Conservation (phyloP, 1,284 basidiomycete species). For the Fomitopsis schrenkii region DNA sequence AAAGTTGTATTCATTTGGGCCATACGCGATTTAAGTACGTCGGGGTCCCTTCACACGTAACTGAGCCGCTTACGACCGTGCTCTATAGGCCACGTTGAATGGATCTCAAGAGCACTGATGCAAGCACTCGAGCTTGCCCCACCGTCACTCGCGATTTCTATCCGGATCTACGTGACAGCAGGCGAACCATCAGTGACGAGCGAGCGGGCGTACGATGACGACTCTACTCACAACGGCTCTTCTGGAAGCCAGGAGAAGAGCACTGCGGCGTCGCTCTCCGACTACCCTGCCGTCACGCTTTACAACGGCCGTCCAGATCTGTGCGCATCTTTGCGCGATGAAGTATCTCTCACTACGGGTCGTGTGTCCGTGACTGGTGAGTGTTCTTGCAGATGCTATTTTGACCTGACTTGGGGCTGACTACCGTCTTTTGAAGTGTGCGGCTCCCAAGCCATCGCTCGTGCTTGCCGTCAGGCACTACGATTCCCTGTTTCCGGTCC, state of each 20-base stretch:
- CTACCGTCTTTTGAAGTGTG: slow-evolving; percentile 35
- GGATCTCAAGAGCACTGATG: slow-evolving; percentile 34
- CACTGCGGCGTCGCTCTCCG: slow-evolving; percentile 15
- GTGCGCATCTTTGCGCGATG: slow-evolving; percentile 19
- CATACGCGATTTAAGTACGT: slow-evolving; percentile 36
- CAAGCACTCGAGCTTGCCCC: slow-evolving; percentile 29
- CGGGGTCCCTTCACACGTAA: not conserved
- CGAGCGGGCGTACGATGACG: slow-evolving; percentile 12
- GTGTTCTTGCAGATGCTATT: not conserved
- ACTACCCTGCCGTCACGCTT: slow-evolving; percentile 22
- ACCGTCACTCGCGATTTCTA: slow-evolving; percentile 25
- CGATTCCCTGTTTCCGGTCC: slow-evolving; percentile 33
- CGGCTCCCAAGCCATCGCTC: slow-evolving; percentile 39
- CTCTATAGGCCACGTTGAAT: slow-evolving; percentile 35
- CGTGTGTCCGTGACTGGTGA: slow-evolving; percentile 40
- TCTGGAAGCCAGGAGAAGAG: slow-evolving; percentile 3
- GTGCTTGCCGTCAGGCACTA: slow-evolving; percentile 35
- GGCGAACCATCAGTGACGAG: slow-evolving; percentile 1
- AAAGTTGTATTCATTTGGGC: slow-evolving; percentile 42
- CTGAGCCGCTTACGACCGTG: not conserved
- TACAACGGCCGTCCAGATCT: slow-evolving; percentile 30
- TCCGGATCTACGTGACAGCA: slow-evolving; percentile 36
- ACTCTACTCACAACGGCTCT: slow-evolving; percentile 15
- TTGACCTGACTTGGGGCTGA: not conserved
- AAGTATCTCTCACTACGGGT: slow-evolving; percentile 18